Percentiles rank a stretch among this genome's conserved stretches.
Evolutionary conservation across 2,329 filamentous ascomycete genomes (phyloP).

Genomic region (Aspergillus chevalieri): DNA sequence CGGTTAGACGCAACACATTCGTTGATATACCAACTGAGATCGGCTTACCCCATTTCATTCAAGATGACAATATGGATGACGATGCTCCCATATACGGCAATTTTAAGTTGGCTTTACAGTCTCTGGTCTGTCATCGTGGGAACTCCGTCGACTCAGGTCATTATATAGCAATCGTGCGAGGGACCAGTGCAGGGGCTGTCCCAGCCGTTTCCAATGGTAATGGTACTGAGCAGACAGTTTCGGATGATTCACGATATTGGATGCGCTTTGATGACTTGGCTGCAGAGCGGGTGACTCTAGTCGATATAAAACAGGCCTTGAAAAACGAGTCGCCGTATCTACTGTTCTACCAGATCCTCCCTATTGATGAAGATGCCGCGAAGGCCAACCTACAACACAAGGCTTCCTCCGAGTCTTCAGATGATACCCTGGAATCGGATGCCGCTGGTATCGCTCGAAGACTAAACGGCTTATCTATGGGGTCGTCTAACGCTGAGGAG

Average conservation of each 20-base stretch:
- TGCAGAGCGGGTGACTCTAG: constrained; percentile 62
- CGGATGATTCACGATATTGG: constrained; percentile 72
- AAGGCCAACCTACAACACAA: constrained; percentile 31
- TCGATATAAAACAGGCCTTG: constrained; percentile 72
- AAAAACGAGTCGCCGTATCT: constrained; percentile 89
- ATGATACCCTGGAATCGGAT: constrained; percentile 18
- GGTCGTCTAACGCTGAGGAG: constrained; percentile 13
- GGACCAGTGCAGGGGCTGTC: constrained; percentile 47
- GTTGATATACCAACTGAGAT: constrained; percentile 89
- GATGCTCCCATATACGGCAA: constrained; percentile 69
- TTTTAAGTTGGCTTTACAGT: constrained; percentile 87
- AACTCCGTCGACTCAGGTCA: constrained; percentile 81
- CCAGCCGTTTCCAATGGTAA: constrained; percentile 21
- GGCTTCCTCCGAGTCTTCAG: constrained; percentile 20
- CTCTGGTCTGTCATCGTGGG: constrained; percentile 86
- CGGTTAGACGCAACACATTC: constrained; percentile 68
- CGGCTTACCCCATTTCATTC: constrained; percentile 79
- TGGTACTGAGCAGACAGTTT: constrained; percentile 24
- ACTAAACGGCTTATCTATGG: constrained; percentile 12
- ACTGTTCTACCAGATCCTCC: constrained; percentile 90
- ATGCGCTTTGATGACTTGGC: constrained; percentile 88
- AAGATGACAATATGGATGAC: constrained; percentile 64
- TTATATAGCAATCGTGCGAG: constrained; percentile 79
- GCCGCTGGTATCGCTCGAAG: constrained; percentile 13
- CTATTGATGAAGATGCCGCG: constrained; percentile 63